These are phyloP conservation scores for Castanea crenata DNA, from an alignment of 306 rosid genomes.

Conservation along the genomic window DNA sequence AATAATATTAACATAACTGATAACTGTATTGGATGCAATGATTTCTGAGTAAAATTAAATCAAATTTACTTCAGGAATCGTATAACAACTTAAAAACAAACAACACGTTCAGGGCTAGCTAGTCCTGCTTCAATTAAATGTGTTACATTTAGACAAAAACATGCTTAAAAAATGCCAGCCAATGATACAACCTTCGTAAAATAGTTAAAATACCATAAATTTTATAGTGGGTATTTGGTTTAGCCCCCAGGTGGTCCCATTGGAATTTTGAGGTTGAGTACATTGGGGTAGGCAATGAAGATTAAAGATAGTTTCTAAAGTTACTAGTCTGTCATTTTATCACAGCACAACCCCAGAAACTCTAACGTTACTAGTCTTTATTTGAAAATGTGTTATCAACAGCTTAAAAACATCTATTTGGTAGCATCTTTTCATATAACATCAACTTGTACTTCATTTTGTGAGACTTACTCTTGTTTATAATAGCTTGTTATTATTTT, in stretches of 20 bases:
- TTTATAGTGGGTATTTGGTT: no score
- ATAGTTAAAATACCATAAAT: no score
- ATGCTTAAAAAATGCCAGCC: neutral
- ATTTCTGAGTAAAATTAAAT: neutral
- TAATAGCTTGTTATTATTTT: no score
- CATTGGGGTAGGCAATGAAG: neutral
- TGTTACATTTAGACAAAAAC: neutral
- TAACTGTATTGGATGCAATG: neutral
- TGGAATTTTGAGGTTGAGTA: neutral
- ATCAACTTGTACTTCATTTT: neutral
- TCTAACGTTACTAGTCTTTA: neutral
- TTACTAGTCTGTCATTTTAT: neutral
- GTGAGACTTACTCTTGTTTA: no score
- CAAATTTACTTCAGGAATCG: neutral
- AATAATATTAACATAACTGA: constrained; percentile 7
- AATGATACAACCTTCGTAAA: neutral
- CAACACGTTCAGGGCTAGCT: neutral
- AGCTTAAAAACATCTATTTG: neutral
- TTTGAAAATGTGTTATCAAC: neutral
- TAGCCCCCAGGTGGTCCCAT: no score
- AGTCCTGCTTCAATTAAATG: neutral
- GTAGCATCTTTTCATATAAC: neutral
- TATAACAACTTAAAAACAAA: neutral
- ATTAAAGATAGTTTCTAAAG: neutral
- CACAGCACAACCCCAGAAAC: neutral